Conservation (phyloP, 306 rosid genomes). For the Sechiopsis laciniata region DNA sequence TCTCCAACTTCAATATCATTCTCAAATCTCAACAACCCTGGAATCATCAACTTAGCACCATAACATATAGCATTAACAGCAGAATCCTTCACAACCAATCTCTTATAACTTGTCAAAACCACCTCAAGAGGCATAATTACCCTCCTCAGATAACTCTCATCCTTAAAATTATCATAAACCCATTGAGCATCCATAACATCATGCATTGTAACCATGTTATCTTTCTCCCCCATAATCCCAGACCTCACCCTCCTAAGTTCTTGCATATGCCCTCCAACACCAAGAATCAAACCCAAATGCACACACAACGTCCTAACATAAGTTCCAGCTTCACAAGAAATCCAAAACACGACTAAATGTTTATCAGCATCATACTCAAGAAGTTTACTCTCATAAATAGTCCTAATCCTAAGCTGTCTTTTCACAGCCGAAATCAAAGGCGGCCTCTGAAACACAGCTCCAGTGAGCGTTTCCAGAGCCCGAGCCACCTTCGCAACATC, state of each 20-base stretch:
- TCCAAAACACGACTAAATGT: constrained; percentile 71
- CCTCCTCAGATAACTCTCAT: constrained; percentile 71
- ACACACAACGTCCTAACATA: constrained; percentile 81
- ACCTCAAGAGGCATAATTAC: constrained; percentile 73
- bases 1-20: constrained; percentile 74
- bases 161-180: constrained; percentile 56
- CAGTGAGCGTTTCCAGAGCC: constrained; percentile 71
- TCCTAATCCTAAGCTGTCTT: constrained; percentile 79
- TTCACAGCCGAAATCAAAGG: constrained; percentile 80
- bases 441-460: constrained; percentile 80
- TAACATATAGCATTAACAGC: constrained; percentile 82
- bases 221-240: constrained; percentile 78
- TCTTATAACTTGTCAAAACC: constrained; percentile 65
- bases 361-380: constrained; percentile 65
- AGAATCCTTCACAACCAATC: constrained; percentile 79
- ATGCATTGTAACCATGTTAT: constrained; percentile 84
- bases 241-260: constrained; percentile 81
- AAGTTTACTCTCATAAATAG: constrained; percentile 80
- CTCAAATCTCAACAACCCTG: constrained; percentile 73
- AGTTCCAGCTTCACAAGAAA: constrained; percentile 75
- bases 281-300: constrained; percentile 75
- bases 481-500: constrained; percentile 63
- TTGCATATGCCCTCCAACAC: constrained; percentile 85
- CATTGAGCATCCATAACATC: constrained; percentile 90
- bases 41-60: constrained; percentile 84